Evolutionary conservation across 1,284 basidiomycete species (phyloP).

Genomic region (Coriolopsis trogii): DNA sequence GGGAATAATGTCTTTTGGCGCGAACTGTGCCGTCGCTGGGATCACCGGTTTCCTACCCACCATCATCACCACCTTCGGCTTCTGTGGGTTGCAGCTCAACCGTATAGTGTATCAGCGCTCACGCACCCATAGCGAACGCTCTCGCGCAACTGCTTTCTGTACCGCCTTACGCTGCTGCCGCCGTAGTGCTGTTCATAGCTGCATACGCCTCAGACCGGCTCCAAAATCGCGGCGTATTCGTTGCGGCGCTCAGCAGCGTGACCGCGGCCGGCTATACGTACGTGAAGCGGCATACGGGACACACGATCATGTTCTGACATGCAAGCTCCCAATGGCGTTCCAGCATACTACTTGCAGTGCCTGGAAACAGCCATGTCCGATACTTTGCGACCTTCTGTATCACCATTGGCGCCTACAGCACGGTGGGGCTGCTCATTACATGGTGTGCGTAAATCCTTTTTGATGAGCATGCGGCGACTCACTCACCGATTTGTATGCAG

Average conservation of each 20-base stretch:
- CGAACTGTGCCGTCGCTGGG: constrained; percentile 79
- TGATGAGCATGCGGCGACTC: not conserved
- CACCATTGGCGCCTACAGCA: constrained; percentile 69
- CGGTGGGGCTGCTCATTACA: constrained; percentile 66
- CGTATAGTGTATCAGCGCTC: not conserved
- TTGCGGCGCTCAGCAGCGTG: constrained; percentile 50
- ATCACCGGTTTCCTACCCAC: constrained; percentile 87
- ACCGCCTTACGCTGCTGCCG: constrained; percentile 79
- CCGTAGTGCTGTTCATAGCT: constrained; percentile 62
- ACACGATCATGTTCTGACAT: not conserved
- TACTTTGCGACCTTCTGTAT: constrained; percentile 76
- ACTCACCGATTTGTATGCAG: constrained; percentile 36
- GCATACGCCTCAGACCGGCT: constrained; percentile 72
- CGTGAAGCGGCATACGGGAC: constrained; percentile 24
- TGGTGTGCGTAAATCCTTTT: constrained; percentile 58
- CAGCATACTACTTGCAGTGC: constrained; percentile 54
- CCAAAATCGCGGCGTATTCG: constrained; percentile 69
- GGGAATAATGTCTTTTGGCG: constrained; percentile 73
- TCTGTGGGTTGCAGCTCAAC: constrained; percentile 38
- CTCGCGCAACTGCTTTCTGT: constrained; percentile 76
- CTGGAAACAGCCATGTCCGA: constrained; percentile 49
- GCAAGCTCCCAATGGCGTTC: not conserved
- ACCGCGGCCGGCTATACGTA: constrained; percentile 71
- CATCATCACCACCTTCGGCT: constrained; percentile 75
- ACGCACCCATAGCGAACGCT: constrained; percentile 43